A percentile compares a stretch with the other conserved stretches of the same genome.
phyloP scores from a whole-genome alignment of 1,284 basidiomycete species.

The Laetiporus sulphureus region DNA sequence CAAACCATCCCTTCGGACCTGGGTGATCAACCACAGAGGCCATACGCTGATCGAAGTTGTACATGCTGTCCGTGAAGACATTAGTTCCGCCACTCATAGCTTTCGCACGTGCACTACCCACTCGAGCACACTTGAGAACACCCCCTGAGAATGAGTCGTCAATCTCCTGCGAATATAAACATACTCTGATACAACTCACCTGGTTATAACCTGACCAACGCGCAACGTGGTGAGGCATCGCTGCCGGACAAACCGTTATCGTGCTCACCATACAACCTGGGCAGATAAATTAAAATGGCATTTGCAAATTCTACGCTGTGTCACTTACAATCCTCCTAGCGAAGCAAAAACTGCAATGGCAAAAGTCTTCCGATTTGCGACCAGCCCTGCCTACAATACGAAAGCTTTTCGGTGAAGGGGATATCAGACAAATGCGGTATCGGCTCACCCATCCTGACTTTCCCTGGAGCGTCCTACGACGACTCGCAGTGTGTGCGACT shows the following conservation, averaged over 20 bases:
- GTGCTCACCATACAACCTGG: slow-evolving; percentile 46
- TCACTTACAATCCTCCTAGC: slow-evolving; percentile 57
- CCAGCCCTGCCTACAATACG: slow-evolving; percentile 43
- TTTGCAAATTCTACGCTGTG: slow-evolving; percentile 4
- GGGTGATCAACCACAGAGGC: slow-evolving; percentile 42
- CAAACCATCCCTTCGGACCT: slow-evolving; percentile 60
- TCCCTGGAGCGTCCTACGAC: slow-evolving; percentile 51
- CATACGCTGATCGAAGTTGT: slow-evolving; percentile 49
- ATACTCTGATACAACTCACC: slow-evolving; percentile 25
- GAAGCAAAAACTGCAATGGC: slow-evolving; percentile 66
- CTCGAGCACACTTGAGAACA: slow-evolving; percentile 66
- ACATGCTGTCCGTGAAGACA: slow-evolving; percentile 42
- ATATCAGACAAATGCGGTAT: background rate
- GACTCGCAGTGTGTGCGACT: slow-evolving; percentile 32
- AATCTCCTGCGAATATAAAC: background rate
- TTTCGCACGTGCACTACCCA: slow-evolving; percentile 22
- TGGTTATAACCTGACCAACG: slow-evolving; percentile 51
- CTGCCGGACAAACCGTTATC: background rate
- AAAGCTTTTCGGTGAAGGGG: slow-evolving; percentile 1
- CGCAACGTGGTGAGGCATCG: background rate
- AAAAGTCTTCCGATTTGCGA: slow-evolving; percentile 56
- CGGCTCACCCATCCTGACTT: slow-evolving; percentile 60
- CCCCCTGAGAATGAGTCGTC: slow-evolving; percentile 37
- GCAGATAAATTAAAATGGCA: slow-evolving; percentile 5
- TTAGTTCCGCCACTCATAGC: slow-evolving; percentile 4